Percentiles rank a stretch among this genome's conserved stretches.
phyloP scores from a whole-genome alignment of 2,329 filamentous ascomycete species.

The Pseudogymnoascus sp. region DNA sequence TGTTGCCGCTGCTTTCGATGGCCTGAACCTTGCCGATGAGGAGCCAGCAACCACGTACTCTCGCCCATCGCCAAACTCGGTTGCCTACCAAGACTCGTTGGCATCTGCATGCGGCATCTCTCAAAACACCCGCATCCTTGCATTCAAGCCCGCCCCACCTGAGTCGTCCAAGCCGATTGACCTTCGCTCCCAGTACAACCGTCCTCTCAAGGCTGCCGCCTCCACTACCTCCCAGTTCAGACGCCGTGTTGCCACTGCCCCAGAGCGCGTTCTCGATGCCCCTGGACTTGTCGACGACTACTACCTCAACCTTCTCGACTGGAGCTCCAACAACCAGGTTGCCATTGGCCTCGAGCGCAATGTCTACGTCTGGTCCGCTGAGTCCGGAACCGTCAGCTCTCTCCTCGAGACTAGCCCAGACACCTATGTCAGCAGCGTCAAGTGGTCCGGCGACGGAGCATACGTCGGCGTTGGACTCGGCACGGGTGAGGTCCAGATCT shows the following conservation, averaged over 20 bases:
- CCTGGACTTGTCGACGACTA: constrained; percentile 96
- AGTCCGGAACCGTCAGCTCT: constrained; percentile 80
- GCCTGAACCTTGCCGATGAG: constrained; percentile 63
- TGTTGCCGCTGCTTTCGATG: constrained; percentile 69
- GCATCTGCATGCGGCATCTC: constrained; percentile 87
- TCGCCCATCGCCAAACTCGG: constrained; percentile 76
- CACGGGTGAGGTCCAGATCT: constrained; percentile 96
- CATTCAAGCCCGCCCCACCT: constrained; percentile 96
- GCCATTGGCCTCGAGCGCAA: constrained; percentile 94
- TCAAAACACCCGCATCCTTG: constrained; percentile 88
- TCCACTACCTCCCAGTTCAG: constrained; percentile 76
- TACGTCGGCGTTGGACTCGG: constrained; percentile 94
- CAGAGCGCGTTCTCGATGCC: constrained; percentile 91
- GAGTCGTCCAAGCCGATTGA: constrained; percentile 98
- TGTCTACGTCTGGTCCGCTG: constrained; percentile 97
- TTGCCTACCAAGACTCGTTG: constrained; percentile 86
- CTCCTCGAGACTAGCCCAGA: constrained; percentile 81
- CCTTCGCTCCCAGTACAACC: constrained; percentile 94
- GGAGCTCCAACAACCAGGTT: constrained; percentile 96
- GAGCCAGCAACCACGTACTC: constrained; percentile 58
- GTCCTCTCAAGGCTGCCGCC: constrained; percentile 73
- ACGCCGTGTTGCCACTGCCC: constrained; percentile 85
- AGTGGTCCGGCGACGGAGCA: constrained; percentile 95
- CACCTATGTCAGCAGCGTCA: constrained; percentile 95
- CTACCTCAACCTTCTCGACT: constrained; percentile 97